These are phyloP conservation scores for Exsudoporus floridanus DNA, from an alignment of 1,284 basidiomycete species.

Conservation along the genomic window DNA sequence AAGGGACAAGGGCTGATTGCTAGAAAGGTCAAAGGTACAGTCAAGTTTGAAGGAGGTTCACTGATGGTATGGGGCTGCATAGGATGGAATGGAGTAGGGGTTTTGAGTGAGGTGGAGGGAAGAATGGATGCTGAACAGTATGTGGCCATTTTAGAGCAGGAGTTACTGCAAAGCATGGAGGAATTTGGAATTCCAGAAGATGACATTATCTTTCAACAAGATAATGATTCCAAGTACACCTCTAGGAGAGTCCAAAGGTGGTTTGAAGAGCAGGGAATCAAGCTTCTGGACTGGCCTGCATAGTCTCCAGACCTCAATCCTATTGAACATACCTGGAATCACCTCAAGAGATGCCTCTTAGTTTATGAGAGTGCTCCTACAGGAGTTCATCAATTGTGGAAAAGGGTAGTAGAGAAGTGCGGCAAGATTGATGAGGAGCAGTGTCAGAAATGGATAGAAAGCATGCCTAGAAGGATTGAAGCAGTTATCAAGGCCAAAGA, in stretches of 20 bases:
- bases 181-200: neutral
- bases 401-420: no score
- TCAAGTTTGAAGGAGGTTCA: neutral
- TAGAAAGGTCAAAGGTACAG: neutral
- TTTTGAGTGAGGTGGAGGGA: neutral
- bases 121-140: conserved; percentile 3
- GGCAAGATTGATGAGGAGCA: no score
- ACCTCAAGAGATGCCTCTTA: neutral
- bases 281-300: no score
- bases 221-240: no score
- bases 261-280: no score
- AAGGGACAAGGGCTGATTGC: neutral
- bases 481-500: neutral
- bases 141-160: neutral
- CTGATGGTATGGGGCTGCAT: conserved; percentile 1
- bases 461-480: no score
- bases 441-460: no score
- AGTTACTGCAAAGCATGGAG: neutral
- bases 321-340: neutral
- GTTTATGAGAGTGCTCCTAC: no score
- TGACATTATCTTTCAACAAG: no score
- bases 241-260: no score
- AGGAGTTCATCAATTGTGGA: no score
- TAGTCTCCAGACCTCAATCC: no score
- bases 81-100: neutral